Conservation (phyloP, 2,329 filamentous ascomycete species). For the Ophiocordyceps camponoti-saundersi region DNA sequence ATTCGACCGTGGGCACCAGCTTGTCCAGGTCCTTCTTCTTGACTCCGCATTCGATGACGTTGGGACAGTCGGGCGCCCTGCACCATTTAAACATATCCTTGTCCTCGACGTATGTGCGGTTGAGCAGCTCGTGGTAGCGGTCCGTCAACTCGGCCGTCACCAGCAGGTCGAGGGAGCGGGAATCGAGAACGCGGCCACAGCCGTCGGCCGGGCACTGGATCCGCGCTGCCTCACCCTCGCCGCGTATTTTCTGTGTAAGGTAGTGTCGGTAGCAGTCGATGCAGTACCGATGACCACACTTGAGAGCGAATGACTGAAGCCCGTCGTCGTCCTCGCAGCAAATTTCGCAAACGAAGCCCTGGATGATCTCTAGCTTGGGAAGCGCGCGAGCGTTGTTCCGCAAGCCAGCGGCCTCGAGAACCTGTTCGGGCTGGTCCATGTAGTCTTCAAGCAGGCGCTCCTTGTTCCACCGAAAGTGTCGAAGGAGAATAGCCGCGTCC, state of each 20-base stretch:
- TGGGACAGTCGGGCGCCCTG: constrained; percentile 90
- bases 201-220: constrained; percentile 85
- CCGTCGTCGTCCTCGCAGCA: constrained; percentile 78
- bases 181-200: constrained; percentile 83
- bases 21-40: constrained; percentile 75
- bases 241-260: constrained; percentile 77
- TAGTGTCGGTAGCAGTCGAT: constrained; percentile 87
- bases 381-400: constrained; percentile 43
- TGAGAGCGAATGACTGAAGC: constrained; percentile 79
- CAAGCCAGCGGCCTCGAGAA: constrained; percentile 72
- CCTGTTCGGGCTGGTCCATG: constrained; percentile 71
- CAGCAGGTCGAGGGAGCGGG: constrained; percentile 69
- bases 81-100: constrained; percentile 95
- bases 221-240: constrained; percentile 85
- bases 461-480: constrained; percentile 89
- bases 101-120: constrained; percentile 91
- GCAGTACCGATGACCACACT: constrained; percentile 87
- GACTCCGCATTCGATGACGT: constrained; percentile 74
- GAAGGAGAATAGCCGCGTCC: constrained; percentile 75
- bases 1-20: constrained; percentile 81
- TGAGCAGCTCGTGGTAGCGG: constrained; percentile 73
- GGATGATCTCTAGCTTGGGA: constrained; percentile 52
- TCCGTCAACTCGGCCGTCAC: constrained; percentile 36
- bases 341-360: constrained; percentile 82
- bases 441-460: constrained; percentile 89